These are phyloP conservation scores for Rhinocladiella mackenziei DNA, from an alignment of 2,329 filamentous ascomycete species.

Conservation along the genomic window DNA sequence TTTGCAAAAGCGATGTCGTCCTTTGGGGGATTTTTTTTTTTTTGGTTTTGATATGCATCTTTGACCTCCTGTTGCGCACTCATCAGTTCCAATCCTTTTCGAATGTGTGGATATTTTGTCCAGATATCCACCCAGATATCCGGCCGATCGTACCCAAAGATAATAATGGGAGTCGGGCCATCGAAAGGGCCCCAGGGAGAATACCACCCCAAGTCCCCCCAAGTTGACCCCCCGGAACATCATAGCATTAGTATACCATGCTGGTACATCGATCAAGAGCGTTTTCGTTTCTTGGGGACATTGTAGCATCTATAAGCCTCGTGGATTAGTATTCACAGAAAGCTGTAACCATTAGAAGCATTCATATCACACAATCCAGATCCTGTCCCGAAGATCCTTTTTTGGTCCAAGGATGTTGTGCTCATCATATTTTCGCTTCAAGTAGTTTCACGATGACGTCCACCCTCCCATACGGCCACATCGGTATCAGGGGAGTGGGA, in stretches of 20 bases:
- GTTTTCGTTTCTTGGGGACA: constrained; percentile 39
- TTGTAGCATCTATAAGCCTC: background rate
- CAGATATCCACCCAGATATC: constrained; percentile 39
- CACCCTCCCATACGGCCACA: constrained; percentile 39
- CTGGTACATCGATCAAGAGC: constrained; percentile 40
- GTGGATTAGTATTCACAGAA: too few relatives aligned
- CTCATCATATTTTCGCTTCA: constrained; percentile 42
- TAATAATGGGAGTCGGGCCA: constrained; percentile 43
- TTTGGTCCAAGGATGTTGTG: constrained; percentile 38
- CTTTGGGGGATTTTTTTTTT: too few relatives aligned
- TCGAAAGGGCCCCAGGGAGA: constrained; percentile 36
- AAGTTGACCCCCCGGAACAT: constrained; percentile 42
- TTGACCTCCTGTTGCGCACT: constrained; percentile 1
- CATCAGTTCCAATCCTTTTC: constrained; percentile 35
- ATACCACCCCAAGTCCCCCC: constrained; percentile 40
- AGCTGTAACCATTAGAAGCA: too few relatives aligned
- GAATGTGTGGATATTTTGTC: constrained; percentile 39
- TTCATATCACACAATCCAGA: too few relatives aligned
- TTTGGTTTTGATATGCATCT: constrained; percentile 8
- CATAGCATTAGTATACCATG: constrained; percentile 41
- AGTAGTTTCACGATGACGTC: constrained; percentile 39
- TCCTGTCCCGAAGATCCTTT: constrained; percentile 37
- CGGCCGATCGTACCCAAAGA: constrained; percentile 40
- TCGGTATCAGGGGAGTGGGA: constrained; percentile 40
- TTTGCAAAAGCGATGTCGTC: constrained; percentile 2